Conservation (phyloP, 2,329 filamentous ascomycete species). For the Talaromyces sp. region DNA sequence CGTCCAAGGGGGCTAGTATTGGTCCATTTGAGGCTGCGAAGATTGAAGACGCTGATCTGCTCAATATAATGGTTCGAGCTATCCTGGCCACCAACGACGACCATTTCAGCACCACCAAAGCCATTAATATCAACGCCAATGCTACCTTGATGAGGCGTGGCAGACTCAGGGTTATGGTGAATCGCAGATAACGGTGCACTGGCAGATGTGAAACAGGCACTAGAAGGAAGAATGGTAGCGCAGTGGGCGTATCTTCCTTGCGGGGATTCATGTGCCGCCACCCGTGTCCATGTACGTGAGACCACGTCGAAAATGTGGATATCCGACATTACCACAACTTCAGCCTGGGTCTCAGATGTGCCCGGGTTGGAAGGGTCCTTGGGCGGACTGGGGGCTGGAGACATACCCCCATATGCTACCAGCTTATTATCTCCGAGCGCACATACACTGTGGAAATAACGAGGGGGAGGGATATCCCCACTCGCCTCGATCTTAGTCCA, state of each 20-base stretch:
- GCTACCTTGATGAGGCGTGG: slow-evolving; percentile 83
- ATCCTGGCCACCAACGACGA: slow-evolving; percentile 94
- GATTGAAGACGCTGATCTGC: slow-evolving; percentile 96
- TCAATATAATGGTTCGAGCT: slow-evolving; percentile 99
- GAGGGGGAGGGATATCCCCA: slow-evolving; percentile 84
- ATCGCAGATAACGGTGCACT: slow-evolving; percentile 83
- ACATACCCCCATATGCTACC: slow-evolving; percentile 98
- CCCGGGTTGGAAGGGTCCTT: slow-evolving; percentile 48
- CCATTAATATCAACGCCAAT: slow-evolving; percentile 90
- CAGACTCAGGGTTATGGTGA: slow-evolving; percentile 81
- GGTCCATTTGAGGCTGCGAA: slow-evolving; percentile 93
- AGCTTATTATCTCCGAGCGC: slow-evolving; percentile 91
- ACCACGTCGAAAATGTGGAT: slow-evolving; percentile 92
- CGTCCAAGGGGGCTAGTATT: slow-evolving; percentile 83
- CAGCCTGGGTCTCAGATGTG: slow-evolving; percentile 66
- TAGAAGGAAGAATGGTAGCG: slow-evolving; percentile 86
- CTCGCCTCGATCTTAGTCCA: slow-evolving; percentile 87
- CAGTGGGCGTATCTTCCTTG: slow-evolving; percentile 97
- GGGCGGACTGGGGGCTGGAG: slow-evolving; percentile 63
- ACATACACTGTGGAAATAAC: slow-evolving; percentile 98
- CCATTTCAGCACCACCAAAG: slow-evolving; percentile 91
- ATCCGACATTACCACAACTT: slow-evolving; percentile 97
- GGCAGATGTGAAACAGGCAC: slow-evolving; percentile 81
- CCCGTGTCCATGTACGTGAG: slow-evolving; percentile 79
- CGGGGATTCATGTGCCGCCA: slow-evolving; percentile 77